Percentiles rank a stretch among this genome's conserved stretches.
Evolutionary conservation across 495 filamentous ascomycete species (phyloP).

Genomic region (Penicillium goetzii): DNA sequence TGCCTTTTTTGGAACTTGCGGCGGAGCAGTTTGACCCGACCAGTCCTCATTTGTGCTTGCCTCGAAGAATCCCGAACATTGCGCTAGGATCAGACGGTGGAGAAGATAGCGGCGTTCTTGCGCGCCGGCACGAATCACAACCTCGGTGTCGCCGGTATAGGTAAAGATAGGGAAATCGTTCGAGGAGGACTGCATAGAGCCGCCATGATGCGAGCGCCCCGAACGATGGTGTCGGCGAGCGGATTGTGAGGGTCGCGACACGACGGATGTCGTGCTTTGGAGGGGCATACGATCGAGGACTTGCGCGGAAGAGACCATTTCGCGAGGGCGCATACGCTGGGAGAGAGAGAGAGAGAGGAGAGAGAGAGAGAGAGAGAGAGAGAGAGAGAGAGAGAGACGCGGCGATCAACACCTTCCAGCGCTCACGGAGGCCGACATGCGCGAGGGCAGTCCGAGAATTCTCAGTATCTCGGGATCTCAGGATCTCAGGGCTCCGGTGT

Average conservation of each 20-base stretch:
- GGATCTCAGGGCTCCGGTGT: neutral
- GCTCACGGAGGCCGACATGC: slow-evolving; percentile 22
- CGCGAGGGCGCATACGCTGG: slow-evolving; percentile 12
- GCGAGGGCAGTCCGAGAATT: slow-evolving; percentile 4
- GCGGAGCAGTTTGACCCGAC: slow-evolving; percentile 56
- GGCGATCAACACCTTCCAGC: slow-evolving; percentile 32
- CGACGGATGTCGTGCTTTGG: slow-evolving; percentile 61
- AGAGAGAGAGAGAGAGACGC: neutral
- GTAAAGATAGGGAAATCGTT: slow-evolving; percentile 93
- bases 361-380: slow-evolving; percentile 6
- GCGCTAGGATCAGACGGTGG: slow-evolving; percentile 79
- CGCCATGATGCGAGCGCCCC: slow-evolving; percentile 80
- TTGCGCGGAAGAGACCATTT: slow-evolving; percentile 79
- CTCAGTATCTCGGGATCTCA: neutral
- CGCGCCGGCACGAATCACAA: slow-evolving; percentile 70
- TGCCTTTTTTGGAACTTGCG: slow-evolving; percentile 30
- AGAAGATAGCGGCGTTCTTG: slow-evolving; percentile 83
- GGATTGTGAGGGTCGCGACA: slow-evolving; percentile 58
- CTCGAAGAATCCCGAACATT: slow-evolving; percentile 93
- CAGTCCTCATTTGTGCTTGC: slow-evolving; percentile 86
- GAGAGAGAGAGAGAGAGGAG: too few relatives aligned
- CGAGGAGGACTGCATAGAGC: slow-evolving; percentile 67
- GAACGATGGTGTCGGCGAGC: slow-evolving; percentile 66
- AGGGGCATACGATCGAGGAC: slow-evolving; percentile 55
- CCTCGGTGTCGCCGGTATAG: slow-evolving; percentile 89